Percentiles rank a stretch among this genome's conserved stretches.
Evolutionary conservation across 495 filamentous ascomycete species (phyloP).

Genomic region (Letharia lupina): DNA sequence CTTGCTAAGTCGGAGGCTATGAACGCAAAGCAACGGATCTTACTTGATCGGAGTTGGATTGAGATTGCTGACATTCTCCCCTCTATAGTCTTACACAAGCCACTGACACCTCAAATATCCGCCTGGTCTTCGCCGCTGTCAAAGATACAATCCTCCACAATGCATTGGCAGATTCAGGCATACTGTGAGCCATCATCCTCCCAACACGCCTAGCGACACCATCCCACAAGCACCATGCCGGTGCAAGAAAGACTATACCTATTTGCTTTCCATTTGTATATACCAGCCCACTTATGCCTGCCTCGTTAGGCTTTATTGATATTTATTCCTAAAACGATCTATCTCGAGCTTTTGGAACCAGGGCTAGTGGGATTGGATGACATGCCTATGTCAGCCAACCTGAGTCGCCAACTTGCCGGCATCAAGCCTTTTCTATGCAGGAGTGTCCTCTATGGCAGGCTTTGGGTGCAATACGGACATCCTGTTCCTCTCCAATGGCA

Average conservation of each 20-base stretch:
- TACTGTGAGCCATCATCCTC: conserved; percentile 53
- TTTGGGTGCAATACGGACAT: neutral
- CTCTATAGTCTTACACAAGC: conserved; percentile 81
- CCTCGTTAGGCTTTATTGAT: conserved; percentile 15
- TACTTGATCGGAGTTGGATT: neutral
- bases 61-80: conserved; percentile 3
- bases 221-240: conserved; percentile 8
- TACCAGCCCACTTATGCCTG: conserved; percentile 11
- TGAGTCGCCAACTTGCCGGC: neutral
- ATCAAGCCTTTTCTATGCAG: neutral
- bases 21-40: neutral
- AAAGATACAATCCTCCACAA: conserved; percentile 99
- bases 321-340: neutral
- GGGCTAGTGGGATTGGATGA: neutral
- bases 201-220: neutral
- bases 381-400: neutral
- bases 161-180: conserved; percentile 94
- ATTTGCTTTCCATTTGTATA: conserved; percentile 13
- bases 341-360: neutral
- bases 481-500: neutral
- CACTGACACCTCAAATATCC: conserved; percentile 96
- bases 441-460: neutral
- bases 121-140: conserved; percentile 92
- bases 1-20: neutral
- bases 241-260: conserved; percentile 8